These are phyloP conservation scores for Ogataea philodendri DNA, from an alignment of 805 yeast genomes.

Conservation along the genomic window DNA sequence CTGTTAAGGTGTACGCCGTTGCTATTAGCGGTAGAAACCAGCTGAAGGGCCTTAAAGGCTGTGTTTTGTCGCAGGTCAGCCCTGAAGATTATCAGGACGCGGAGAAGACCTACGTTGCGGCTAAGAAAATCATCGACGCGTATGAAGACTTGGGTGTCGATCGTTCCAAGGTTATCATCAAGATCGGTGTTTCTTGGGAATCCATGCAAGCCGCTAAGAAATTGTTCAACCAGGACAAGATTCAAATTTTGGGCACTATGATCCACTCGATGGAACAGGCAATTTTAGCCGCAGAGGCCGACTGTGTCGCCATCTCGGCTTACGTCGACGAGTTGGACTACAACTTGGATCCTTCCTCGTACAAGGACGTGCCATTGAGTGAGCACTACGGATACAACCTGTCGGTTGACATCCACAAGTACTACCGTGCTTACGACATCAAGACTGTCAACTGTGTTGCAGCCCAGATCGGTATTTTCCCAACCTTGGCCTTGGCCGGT, in stretches of 20 bases:
- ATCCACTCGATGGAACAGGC: conserved; percentile 37
- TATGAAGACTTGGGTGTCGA: conserved; percentile 35
- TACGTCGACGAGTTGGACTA: conserved; percentile 34
- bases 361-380: conserved; percentile 22
- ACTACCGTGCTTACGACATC: conserved; percentile 33
- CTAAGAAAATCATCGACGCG: conserved; percentile 30
- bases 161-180: conserved; percentile 33
- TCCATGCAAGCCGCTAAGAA: conserved; percentile 33
- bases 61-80: conserved; percentile 30
- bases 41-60: conserved; percentile 21
- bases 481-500: conserved; percentile 32
- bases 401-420: conserved; percentile 33
- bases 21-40: conserved; percentile 29
- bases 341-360: conserved; percentile 29
- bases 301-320: conserved; percentile 35
- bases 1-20: conserved; percentile 22
- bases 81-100: conserved; percentile 30
- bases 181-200: conserved; percentile 37
- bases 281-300: conserved; percentile 37
- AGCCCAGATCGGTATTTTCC: conserved; percentile 33
- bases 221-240: conserved; percentile 25
- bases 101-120: conserved; percentile 28
- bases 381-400: conserved; percentile 32
- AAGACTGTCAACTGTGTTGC: conserved; percentile 35
- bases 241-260: conserved; percentile 37